A percentile compares a stretch with the other conserved stretches of the same genome.
Evolutionary conservation across 768 basidiomycete genomes (phyloP).

Genomic region (Podaxis carcinomalis): DNA sequence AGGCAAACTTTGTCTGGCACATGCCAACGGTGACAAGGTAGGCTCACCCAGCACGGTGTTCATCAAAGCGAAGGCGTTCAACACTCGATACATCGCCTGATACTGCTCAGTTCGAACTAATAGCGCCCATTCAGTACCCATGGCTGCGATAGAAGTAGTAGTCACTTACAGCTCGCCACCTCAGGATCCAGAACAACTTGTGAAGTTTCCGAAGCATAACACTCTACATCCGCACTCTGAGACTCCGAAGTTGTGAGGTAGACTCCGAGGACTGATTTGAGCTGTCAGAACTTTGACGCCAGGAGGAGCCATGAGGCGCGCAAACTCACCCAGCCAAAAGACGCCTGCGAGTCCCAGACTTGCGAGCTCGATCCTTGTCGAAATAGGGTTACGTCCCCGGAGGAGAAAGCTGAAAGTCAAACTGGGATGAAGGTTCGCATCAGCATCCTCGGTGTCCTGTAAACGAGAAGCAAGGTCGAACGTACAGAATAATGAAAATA

Average conservation of each 20-base stretch:
- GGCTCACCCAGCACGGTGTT: conserved; percentile 66
- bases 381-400: conserved; percentile 69
- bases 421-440: conserved; percentile 27
- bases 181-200: conserved; percentile 47
- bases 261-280: conserved; percentile 59
- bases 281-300: conserved; percentile 14
- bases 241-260: conserved; percentile 73
- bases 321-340: conserved; percentile 70
- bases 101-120: conserved; percentile 82
- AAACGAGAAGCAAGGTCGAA: conserved; percentile 12
- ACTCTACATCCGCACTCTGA: conserved; percentile 78
- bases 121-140: conserved; percentile 9
- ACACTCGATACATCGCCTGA: conserved; percentile 84
- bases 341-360: conserved; percentile 67
- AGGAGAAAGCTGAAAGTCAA: conserved; percentile 62
- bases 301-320: not conserved
- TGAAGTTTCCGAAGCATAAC: conserved; percentile 56
- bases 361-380: conserved; percentile 71
- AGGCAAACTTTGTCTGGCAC: not conserved
- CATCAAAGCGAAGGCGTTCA: conserved; percentile 77
- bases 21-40: not conserved
- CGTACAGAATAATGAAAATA: conserved; percentile 65
- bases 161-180: conserved; percentile 59
- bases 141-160: not conserved
- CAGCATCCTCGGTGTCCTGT: not conserved